Base-by-base conservation (phyloP, 2,329 filamentous ascomycete genomes). In the Claviceps cyperi region DNA sequence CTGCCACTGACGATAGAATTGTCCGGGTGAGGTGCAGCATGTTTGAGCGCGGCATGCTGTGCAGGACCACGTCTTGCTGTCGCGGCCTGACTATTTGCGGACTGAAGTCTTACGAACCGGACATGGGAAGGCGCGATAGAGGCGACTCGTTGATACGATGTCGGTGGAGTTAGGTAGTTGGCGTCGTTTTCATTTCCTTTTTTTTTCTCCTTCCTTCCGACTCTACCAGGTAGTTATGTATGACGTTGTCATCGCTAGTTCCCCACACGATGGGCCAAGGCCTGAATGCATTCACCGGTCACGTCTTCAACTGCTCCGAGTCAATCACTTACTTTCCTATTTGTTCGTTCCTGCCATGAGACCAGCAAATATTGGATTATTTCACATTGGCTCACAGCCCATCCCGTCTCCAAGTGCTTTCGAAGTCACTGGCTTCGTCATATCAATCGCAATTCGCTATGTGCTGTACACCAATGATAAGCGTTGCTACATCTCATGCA, bases 41-140 rank as follows among this genome's bases (percentile, higher is more conserved):
- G 56, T 58, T 55, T 53, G 57, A 57, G 47, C 58, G 59, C 54
- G 61, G 52, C 63, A 63, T 63, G 55, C 57, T 56, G 52, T 50
- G 39, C 32, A 37, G 17, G 19, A 43, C 57, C 50, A 46, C 57
- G 46, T 22, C 21, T 35, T 39, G 21, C 35, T 39, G 17, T 24
- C 19, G 28, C 40, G 32, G 40, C 47, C 40, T 24, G 11, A 28
- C 14, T 17, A 24, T 24, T 28, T 21, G 47, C 19, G 15, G 15
- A 14, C 35, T 43, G 14, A 13, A 11, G 15, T 37, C 9, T 24
- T 28, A 17, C 38, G 32, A 6, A 6, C 41, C 24, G 11, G 22
- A 15, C 41, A 46, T 40, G 21, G 1, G 17, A 8, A 17, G 37
- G 19, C 47, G 40, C n/a, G 19, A 19, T 24, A 39, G 17, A 24